Conservation (phyloP, 1,139 yeast species). For the Diutina rugosa region DNA sequence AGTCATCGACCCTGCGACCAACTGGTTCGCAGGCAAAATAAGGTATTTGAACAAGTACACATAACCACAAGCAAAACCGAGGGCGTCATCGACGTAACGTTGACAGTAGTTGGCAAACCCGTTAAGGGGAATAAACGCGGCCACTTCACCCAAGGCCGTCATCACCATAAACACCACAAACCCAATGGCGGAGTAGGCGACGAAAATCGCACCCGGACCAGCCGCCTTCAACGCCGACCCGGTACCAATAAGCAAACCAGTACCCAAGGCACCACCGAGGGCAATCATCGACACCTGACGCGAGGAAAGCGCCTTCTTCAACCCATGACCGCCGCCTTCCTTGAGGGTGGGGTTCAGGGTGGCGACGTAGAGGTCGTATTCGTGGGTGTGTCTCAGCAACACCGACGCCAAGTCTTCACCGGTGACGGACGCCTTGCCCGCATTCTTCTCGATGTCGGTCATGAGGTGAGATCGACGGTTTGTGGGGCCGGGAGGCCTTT, state of each 20-base stretch:
- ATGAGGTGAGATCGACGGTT: not conserved
- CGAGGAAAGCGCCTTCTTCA: slow-evolving; percentile 51
- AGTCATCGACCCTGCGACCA: slow-evolving; percentile 44
- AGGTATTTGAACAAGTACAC: slow-evolving; percentile 50
- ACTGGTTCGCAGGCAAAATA: slow-evolving; percentile 53
- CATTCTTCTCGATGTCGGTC: not conserved
- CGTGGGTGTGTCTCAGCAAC: slow-evolving; percentile 33
- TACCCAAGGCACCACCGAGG: slow-evolving; percentile 37
- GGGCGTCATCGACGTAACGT: slow-evolving; percentile 55
- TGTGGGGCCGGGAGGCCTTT: not conserved
- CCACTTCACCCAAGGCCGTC: slow-evolving; percentile 66
- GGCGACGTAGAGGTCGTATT: slow-evolving; percentile 34
- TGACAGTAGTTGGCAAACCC: slow-evolving; percentile 64
- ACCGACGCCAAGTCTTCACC: slow-evolving; percentile 5
- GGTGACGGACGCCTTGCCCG: not conserved
- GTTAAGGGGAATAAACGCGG: slow-evolving; percentile 58
- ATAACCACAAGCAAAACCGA: slow-evolving; percentile 69
- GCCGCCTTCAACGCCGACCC: slow-evolving; percentile 50
- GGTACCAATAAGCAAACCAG: slow-evolving; percentile 62
- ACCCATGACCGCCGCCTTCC: slow-evolving; percentile 30
- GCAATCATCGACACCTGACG: slow-evolving; percentile 72
- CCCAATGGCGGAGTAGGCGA: slow-evolving; percentile 51
- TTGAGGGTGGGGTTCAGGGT: slow-evolving; percentile 29
- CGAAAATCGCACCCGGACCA: slow-evolving; percentile 58
- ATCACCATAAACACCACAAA: slow-evolving; percentile 53